Conservation (phyloP, 805 yeast species). For the Wickerhamomyces queroliae region DNA sequence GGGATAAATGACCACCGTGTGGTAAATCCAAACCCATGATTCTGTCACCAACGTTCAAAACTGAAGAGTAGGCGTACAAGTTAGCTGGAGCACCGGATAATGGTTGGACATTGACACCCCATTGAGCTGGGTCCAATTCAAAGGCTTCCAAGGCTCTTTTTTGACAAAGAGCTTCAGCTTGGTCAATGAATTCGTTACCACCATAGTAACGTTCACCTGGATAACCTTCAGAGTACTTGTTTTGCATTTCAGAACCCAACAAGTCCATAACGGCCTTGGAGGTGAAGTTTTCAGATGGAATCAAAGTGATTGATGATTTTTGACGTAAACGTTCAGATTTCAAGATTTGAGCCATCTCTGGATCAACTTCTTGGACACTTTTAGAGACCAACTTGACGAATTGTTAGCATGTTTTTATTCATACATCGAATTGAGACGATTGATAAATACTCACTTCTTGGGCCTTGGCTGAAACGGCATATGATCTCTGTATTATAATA, state of each 20-base stretch:
- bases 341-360: constrained; percentile 78
- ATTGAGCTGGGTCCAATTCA: constrained; percentile 63
- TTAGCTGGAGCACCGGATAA: constrained; percentile 97
- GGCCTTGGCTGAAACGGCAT: constrained; percentile 44
- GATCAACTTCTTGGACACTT: constrained; percentile 65
- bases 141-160: constrained; percentile 86
- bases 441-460: constrained; percentile 25
- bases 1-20: constrained; percentile 97
- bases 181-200: constrained; percentile 93
- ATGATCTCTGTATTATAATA: constrained; percentile 16
- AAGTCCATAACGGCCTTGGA: constrained; percentile 92
- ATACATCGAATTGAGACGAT: too few species aligned
- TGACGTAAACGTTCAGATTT: constrained; percentile 78
- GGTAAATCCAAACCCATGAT: constrained; percentile 97
- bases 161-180: constrained; percentile 86
- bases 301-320: constrained; percentile 84
- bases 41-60: constrained; percentile 85
- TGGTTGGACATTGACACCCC: constrained; percentile 98
- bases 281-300: constrained; percentile 95
- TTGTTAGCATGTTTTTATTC: not conserved
- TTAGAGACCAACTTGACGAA: constrained; percentile 42
- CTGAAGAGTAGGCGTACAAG: constrained; percentile 84
- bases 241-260: constrained; percentile 93
- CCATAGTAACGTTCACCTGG: constrained; percentile 98
- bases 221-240: constrained; percentile 97